These are phyloP conservation scores for Pelagophyceae sp. DNA, from an alignment of 352 stramenopile species.

Conservation along the genomic window DNA sequence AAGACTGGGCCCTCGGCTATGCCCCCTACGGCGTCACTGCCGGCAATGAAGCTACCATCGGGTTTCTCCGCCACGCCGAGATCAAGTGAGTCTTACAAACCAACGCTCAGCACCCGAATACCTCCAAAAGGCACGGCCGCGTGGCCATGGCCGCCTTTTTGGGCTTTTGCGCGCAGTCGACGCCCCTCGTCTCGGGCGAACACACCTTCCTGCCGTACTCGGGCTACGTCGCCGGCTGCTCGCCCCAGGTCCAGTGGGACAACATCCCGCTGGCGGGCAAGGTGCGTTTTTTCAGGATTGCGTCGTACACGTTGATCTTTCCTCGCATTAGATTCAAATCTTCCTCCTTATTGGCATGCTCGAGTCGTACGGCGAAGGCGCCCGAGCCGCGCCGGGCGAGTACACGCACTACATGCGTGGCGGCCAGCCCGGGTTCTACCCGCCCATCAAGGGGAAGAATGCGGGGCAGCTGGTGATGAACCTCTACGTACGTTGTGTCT, in stretches of 20 bases:
- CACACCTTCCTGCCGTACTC: constrained; percentile 11
- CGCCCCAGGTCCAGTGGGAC: constrained; percentile 42
- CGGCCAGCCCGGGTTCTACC: constrained; percentile 12
- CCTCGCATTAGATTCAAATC: not conserved
- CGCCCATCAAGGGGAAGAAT: constrained; percentile 1
- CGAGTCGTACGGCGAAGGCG: constrained; percentile 19
- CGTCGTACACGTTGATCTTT: too few species aligned
- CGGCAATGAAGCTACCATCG: constrained; percentile 43
- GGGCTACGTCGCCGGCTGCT: constrained; percentile 26
- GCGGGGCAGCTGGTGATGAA: not conserved
- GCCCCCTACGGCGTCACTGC: too few species aligned
- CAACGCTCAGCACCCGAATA: too few species aligned
- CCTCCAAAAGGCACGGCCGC: constrained; percentile 31
- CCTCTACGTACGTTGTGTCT: not conserved
- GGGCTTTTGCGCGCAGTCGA: constrained; percentile 36
- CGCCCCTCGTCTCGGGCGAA: constrained; percentile 35
- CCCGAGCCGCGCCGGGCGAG: not conserved
- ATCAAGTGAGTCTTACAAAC: too few species aligned
- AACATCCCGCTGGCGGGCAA: constrained; percentile 22
- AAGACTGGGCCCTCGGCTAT: too few species aligned
- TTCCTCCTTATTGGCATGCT: constrained; percentile 10
- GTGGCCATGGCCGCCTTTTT: constrained; percentile 35
- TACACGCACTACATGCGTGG: not conserved
- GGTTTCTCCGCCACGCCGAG: constrained; percentile 43
- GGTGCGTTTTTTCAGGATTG: not conserved